A percentile compares a stretch with the other conserved stretches of the same genome.
phyloP scores from a whole-genome alignment of 148 eudicot genomes.

The Spergularia bocconei region DNA sequence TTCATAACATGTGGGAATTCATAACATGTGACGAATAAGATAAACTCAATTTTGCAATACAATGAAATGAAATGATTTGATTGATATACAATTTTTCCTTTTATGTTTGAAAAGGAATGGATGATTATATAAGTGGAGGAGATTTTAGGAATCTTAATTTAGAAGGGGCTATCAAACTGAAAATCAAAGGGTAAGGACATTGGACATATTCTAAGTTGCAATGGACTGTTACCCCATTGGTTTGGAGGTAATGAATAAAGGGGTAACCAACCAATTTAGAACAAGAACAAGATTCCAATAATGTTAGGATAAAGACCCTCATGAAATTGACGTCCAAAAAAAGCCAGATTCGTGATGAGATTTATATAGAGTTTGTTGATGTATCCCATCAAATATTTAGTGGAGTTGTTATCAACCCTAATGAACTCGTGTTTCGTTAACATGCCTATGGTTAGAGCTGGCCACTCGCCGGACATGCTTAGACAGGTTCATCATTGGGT shows the following conservation, averaged over 20 bases:
- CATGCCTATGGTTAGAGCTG: too few species aligned
- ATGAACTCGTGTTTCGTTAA: neutral
- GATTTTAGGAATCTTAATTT: constrained; percentile 9
- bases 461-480: too few species aligned
- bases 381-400: constrained; percentile 15
- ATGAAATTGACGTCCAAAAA: constrained; percentile 16
- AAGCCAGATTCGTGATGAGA: constrained; percentile 13
- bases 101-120: too few species aligned
- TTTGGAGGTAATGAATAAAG: neutral
- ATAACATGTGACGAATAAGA: constrained; percentile 12
- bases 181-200: constrained; percentile 3
- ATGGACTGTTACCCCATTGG: neutral
- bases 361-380: neutral
- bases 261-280: constrained; percentile 4
- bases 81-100: neutral
- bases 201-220: neutral
- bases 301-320: constrained; percentile 24
- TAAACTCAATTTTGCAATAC: neutral
- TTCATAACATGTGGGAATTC: constrained; percentile 18
- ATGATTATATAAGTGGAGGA: neutral
- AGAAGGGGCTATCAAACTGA: constrained; percentile 9
- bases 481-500: too few species aligned
- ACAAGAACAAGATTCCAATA: constrained; percentile 33
- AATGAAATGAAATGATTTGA: constrained; percentile 10
- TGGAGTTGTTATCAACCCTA: neutral